Percentiles rank a stretch among this genome's conserved stretches.
Conservation (phyloP, 495 filamentous ascomycete species). For the Stereocaulon alpinum region DNA sequence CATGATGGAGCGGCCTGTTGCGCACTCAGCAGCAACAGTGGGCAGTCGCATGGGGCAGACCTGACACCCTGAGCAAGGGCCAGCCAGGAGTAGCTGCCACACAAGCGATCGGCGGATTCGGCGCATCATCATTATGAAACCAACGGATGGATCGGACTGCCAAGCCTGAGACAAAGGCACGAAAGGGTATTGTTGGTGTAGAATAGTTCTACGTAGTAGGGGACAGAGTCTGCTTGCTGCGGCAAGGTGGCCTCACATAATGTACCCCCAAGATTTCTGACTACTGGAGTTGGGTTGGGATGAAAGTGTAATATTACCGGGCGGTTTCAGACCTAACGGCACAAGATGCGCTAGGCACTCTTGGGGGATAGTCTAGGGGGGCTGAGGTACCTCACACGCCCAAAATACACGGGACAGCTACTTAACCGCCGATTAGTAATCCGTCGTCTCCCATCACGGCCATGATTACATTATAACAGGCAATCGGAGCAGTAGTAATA, state of each 20-base stretch:
- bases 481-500: neutral
- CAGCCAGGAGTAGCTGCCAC: slow-evolving; percentile 3
- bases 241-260: neutral
- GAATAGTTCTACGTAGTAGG: no score
- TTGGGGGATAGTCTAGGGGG: neutral
- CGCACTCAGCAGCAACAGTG: neutral
- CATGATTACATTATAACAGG: neutral
- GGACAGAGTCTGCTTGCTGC: neutral
- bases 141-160: slow-evolving; percentile 2
- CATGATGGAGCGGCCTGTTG: slow-evolving; percentile 10
- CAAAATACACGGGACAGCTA: neutral
- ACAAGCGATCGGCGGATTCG: slow-evolving; percentile 11
- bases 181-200: no score
- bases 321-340: slow-evolving; percentile 2
- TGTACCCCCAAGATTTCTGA: neutral
- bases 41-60: slow-evolving; percentile 5
- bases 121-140: slow-evolving; percentile 12
- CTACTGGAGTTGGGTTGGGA: neutral
- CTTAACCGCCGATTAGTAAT: neutral
- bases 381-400: slow-evolving; percentile 1
- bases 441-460: neutral
- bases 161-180: neutral
- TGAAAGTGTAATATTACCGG: neutral
- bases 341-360: neutral
- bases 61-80: neutral